A percentile compares a stretch with the other conserved stretches of the same genome.
Conservation (phyloP, 352 stramenopile species). For the Phytopythium mirpurense region DNA sequence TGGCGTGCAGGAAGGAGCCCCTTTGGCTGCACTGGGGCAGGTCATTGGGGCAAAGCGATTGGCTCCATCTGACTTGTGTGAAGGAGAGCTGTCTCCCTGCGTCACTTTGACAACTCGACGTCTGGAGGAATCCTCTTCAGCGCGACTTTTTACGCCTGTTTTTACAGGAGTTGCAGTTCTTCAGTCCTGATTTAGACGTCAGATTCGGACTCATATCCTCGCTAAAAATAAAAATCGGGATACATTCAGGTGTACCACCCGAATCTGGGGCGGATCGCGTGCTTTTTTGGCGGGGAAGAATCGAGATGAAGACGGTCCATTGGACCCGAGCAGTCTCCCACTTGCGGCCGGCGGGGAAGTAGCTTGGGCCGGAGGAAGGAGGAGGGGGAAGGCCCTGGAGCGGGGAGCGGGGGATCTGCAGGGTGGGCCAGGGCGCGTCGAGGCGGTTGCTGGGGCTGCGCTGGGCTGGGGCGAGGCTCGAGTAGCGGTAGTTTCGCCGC, state of each 20-base stretch:
- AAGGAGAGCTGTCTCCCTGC: neutral
- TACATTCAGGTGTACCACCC: neutral
- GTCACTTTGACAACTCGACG: conserved; percentile 6
- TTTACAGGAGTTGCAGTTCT: conserved; percentile 2
- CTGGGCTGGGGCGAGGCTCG: neutral
- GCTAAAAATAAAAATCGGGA: neutral
- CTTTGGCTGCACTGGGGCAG: no score
- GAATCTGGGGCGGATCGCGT: neutral
- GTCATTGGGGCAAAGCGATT: neutral
- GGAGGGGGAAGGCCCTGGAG: neutral
- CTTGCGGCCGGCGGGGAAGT: conserved; percentile 1
- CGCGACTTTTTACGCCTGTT: conserved; percentile 1
- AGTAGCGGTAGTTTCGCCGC: neutral
- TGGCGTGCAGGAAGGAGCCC: no score
- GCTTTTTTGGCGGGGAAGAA: neutral
- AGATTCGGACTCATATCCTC: neutral
- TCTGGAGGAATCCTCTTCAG: no score
- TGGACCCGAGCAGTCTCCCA: conserved; percentile 4
- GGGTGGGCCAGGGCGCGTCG: neutral
- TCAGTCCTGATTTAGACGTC: neutral
- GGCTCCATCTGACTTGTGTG: neutral
- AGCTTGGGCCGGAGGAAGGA: neutral
- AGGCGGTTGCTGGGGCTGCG: no score
- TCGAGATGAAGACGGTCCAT: no score
- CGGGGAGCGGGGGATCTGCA: neutral